Conservation (phyloP, 805 yeast genomes). For the Ogataea minuta region DNA sequence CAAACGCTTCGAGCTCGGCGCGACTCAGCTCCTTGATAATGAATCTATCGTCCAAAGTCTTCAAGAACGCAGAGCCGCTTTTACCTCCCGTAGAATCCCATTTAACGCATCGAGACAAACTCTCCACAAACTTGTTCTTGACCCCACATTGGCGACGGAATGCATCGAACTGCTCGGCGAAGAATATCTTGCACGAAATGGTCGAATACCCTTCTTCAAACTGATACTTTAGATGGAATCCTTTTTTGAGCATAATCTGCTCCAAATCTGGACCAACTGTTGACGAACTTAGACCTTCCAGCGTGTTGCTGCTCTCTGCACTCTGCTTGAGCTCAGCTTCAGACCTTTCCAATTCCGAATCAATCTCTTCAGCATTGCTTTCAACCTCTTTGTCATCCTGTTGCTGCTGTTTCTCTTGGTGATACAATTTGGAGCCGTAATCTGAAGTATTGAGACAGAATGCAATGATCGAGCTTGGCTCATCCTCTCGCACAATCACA, state of each 20-base stretch:
- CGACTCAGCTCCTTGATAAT: slow-evolving; percentile 87
- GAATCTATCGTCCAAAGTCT: slow-evolving; percentile 86
- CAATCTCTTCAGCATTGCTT: slow-evolving; percentile 20
- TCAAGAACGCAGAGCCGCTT: slow-evolving; percentile 90
- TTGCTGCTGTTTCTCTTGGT: slow-evolving; percentile 35
- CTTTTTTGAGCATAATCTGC: slow-evolving; percentile 70
- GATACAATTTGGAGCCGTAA: slow-evolving; percentile 48
- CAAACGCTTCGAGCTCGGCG: slow-evolving; percentile 88
- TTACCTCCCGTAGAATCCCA: slow-evolving; percentile 98
- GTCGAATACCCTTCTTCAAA: slow-evolving; percentile 81
- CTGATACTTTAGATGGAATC: slow-evolving; percentile 89
- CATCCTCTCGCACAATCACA: slow-evolving; percentile 93
- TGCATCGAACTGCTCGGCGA: slow-evolving; percentile 96
- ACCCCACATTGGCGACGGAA: slow-evolving; percentile 81
- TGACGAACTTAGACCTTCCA: slow-evolving; percentile 2
- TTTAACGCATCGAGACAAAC: slow-evolving; percentile 87
- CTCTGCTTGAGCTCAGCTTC: slow-evolving; percentile 1
- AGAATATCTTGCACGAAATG: slow-evolving; percentile 89
- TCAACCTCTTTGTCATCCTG: slow-evolving; percentile 5
- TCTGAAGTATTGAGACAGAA: slow-evolving; percentile 87
- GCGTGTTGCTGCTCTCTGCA: slow-evolving; percentile 10
- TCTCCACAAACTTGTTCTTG: slow-evolving; percentile 73
- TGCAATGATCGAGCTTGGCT: slow-evolving; percentile 91
- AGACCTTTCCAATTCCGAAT: slow-evolving; percentile 11
- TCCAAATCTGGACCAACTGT: slow-evolving; percentile 45